Percentiles rank a stretch among this genome's conserved stretches.
Conservation (phyloP, 352 stramenopile species). For the Phytophthora kernoviae region DNA sequence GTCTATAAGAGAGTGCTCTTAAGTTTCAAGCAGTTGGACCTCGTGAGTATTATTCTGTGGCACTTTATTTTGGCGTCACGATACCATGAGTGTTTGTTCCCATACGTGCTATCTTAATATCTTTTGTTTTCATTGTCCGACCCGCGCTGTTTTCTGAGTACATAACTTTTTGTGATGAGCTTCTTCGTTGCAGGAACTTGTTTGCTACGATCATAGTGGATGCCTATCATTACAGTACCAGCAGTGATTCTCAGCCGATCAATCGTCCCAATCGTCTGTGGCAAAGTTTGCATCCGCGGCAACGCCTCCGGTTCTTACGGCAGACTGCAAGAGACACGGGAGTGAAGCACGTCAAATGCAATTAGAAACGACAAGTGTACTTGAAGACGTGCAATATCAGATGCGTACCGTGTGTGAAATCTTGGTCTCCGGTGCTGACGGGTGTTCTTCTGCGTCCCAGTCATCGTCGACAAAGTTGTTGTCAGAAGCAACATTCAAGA, state of each 20-base stretch:
- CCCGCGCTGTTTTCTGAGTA: too few relatives aligned
- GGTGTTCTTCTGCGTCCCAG: constrained; percentile 63
- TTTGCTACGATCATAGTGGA: background rate
- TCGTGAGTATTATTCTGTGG: constrained; percentile 4
- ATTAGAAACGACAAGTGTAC: background rate
- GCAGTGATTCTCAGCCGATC: background rate
- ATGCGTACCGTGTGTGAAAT: constrained; percentile 43
- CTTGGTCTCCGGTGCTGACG: constrained; percentile 9
- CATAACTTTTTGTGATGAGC: too few relatives aligned
- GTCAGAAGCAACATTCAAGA: constrained; percentile 40
- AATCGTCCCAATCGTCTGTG: constrained; percentile 72
- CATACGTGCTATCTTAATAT: background rate
- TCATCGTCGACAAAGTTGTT: constrained; percentile 86
- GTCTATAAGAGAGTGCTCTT: constrained; percentile 34
- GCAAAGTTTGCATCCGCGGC: constrained; percentile 70
- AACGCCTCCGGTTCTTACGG: constrained; percentile 41
- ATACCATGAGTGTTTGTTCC: background rate
- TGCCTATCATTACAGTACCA: background rate
- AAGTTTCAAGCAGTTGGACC: too few relatives aligned
- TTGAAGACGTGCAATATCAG: background rate
- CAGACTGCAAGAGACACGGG: constrained; percentile 8
- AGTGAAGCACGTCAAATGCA: constrained; percentile 6
- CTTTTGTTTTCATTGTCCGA: background rate
- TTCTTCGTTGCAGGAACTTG: too few relatives aligned
- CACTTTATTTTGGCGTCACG: background rate